Evolutionary conservation across 2,329 filamentous ascomycete species (phyloP), one percentile per base, ranked within the genome.

Genomic region (Ambrosiella xylebori): DNA sequence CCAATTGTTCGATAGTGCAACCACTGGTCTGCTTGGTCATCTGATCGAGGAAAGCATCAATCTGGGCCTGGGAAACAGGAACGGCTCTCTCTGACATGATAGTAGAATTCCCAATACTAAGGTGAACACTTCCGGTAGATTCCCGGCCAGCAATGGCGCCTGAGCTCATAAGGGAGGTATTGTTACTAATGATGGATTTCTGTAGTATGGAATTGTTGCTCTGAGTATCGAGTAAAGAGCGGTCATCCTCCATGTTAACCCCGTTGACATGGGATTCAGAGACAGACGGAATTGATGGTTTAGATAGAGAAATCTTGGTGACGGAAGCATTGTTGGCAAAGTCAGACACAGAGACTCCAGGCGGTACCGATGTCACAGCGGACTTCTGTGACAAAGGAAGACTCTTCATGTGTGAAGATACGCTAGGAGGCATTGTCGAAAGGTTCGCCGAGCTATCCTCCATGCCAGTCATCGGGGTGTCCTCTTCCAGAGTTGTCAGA

Each of bases 1-100:
- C 91, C 17, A 98, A 74, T 69, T 98, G 91, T 71, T 98, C 93
- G 56, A 98, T 86, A 0, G 84, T 86, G 68, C 86, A 87, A 0
- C 87, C 88, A 17, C 80, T 83, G 1, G 86, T 91, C 50, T 76
- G 74, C 36, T 78, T 71, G 0, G 84, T 82, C 39, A 95, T 72
- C 41, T 80, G 74, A 0, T 74, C 68, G 59, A 88, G 75, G 58
- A 94, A 76, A 6, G 72, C 67, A 1, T 73, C 68, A 27, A 88
- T 72, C 37, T 78, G 73, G 0, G 65, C 65, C 11, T 77, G 74
- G 37, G 75, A 68, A 2, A 76, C 62, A 41, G 76, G 68, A 17
- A 62, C 54, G 3, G 57, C 55, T 15, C 53, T 47, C 13, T 62
- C 60, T 1, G 59, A 57, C 17, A 60, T 50, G 19, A 39, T 19